phyloP scores from a whole-genome alignment of 164 flowering plant genomes.

The Houttuynia cordata region DNA sequence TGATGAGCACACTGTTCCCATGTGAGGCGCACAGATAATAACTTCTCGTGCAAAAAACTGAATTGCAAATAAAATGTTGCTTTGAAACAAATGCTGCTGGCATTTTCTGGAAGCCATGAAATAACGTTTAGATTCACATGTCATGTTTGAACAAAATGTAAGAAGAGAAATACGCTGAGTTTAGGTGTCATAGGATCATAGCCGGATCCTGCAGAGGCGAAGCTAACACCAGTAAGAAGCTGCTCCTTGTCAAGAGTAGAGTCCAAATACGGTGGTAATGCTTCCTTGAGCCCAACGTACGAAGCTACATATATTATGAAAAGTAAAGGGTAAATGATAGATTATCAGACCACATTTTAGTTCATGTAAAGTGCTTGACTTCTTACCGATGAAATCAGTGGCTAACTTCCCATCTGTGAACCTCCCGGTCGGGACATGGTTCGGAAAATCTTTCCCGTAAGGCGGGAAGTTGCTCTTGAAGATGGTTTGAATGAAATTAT shows the following conservation, averaged over 20 bases:
- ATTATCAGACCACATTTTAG: not conserved
- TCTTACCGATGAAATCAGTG: constrained; percentile 43
- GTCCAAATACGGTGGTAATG: constrained; percentile 62
- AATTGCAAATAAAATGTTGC: too few relatives aligned
- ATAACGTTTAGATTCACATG: too few relatives aligned
- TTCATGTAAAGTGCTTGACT: not conserved
- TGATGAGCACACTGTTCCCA: too few relatives aligned
- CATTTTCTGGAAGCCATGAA: too few relatives aligned
- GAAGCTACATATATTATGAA: constrained; percentile 23
- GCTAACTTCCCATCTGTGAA: constrained; percentile 42
- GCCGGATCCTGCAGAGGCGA: constrained; percentile 81
- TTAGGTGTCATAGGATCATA: constrained; percentile 32
- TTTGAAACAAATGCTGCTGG: too few relatives aligned
- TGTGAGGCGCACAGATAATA: too few relatives aligned
- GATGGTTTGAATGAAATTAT: constrained; percentile 29
- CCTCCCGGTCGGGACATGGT: constrained; percentile 48
- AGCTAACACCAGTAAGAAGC: constrained; percentile 59
- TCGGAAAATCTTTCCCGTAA: constrained; percentile 42
- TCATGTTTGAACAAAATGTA: too few relatives aligned
- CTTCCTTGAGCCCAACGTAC: constrained; percentile 43
- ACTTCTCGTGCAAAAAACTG: too few relatives aligned
- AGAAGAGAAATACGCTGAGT: constrained; percentile 10
- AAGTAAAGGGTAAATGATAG: not conserved
- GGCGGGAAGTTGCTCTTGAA: constrained; percentile 46
- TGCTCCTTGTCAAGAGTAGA: constrained; percentile 36